Evolutionary conservation across 1,284 basidiomycete genomes (phyloP), one percentile per base, ranked within the genome.

Genomic region (Mycena citricolor): DNA sequence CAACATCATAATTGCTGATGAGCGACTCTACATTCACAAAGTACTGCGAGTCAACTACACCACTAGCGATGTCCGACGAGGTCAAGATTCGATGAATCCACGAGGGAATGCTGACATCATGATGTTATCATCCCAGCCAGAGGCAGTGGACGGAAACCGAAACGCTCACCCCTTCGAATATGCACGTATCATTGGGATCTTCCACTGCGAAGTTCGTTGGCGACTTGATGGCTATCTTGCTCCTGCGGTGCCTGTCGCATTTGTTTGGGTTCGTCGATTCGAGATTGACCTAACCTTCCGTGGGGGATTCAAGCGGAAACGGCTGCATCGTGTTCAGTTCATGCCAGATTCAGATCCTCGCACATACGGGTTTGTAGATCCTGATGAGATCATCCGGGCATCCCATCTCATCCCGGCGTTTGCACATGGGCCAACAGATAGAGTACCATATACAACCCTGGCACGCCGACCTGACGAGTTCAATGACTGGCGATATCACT

Each of bases 121-220:
- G 42, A 37, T 41, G 10, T 46, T 56, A 8, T 24, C 44, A 8
- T n/a, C n/a, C n/a, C n/a, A n/a, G n/a, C 42, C 59, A 5, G 43
- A 51, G 12, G 51, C 48, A 7, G 49, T 44, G 2, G 11, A 2
- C 30, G 8, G 13, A 35, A 10, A 8, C 17, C 20, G 33, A 22
- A 31, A 31, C 8, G 1, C 29, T 8, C 54, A 65, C 33, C 58
- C 59, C 0, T 70, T 64, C 42, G 61, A 57, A 59, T 73, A 69
- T 54, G 64, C 63, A 0, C 44, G 45, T 0, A 54, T 73, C 0
- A 28, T 69, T 17, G 60, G 61, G 0, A 57, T 71, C 4, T 68
- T 60, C 39, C 68, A 71, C 35, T 54, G 47, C 7, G 52, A 56
- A 10, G 54, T 69, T 2, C n/a, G 23, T 4, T 41, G 39, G 21